These are phyloP conservation scores for Neurospora sublineolata DNA, from an alignment of 495 filamentous ascomycete genomes.

Conservation along the genomic window DNA sequence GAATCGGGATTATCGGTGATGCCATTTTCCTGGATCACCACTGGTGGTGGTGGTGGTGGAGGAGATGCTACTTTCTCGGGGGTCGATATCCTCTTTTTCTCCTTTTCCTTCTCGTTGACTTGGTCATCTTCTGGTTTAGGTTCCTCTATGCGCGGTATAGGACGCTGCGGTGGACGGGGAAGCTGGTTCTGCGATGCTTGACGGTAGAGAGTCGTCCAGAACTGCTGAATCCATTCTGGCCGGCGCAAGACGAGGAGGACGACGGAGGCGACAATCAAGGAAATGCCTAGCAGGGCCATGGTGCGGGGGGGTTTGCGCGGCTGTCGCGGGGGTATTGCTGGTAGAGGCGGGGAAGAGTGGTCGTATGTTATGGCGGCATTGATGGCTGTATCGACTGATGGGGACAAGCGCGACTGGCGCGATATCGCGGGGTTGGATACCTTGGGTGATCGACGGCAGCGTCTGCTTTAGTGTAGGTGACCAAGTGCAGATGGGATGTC, in stretches of 20 bases:
- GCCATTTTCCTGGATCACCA: not conserved
- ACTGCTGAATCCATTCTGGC: constrained; percentile 28
- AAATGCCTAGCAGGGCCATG: constrained; percentile 44
- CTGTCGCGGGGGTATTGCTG: constrained; percentile 3
- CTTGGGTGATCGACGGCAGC: not conserved
- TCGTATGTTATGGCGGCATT: constrained; percentile 13
- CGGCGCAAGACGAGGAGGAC: constrained; percentile 38
- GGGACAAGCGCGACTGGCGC: not conserved
- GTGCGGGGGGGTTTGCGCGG: constrained; percentile 1
- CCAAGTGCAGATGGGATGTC: not conserved
- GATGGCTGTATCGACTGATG: not conserved
- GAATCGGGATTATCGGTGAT: constrained; percentile 4
- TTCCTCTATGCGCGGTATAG: constrained; percentile 3
- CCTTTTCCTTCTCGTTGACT: not conserved
- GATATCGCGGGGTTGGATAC: not conserved
- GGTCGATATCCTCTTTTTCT: constrained; percentile 1
- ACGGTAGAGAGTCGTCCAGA: constrained; percentile 18
- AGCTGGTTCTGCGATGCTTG: constrained; percentile 12
- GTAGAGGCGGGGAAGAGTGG: not conserved
- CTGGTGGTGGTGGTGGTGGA: not conserved
- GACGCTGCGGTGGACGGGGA: constrained; percentile 16
- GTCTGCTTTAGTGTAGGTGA: not conserved
- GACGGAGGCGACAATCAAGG: constrained; percentile 42
- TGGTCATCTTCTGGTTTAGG: not conserved
- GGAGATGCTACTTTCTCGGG: constrained; percentile 1